Evolutionary conservation across 306 rosid genomes (phyloP).

Genomic region (Amphicarpaea edgeworthii): DNA sequence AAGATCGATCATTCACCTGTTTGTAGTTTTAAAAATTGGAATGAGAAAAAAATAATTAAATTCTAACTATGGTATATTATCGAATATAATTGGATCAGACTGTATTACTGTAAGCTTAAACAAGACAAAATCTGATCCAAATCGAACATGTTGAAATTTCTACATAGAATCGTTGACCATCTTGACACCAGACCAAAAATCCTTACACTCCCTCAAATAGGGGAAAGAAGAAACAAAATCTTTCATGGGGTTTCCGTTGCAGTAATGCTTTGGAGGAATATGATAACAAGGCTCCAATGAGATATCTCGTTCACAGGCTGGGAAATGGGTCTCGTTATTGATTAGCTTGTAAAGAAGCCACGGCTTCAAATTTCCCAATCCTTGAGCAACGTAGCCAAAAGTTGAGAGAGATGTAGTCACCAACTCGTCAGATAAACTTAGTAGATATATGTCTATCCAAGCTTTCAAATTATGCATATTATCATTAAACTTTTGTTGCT

Average conservation of each 20-base stretch:
- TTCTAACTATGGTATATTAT: too few relatives aligned
- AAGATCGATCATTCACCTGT: too few relatives aligned
- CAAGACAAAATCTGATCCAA: too few relatives aligned
- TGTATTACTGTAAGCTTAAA: too few relatives aligned
- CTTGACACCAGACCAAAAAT: constrained; percentile 59
- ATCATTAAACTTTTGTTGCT: constrained; percentile 58
- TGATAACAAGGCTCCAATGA: constrained; percentile 72
- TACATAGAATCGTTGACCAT: constrained; percentile 6
- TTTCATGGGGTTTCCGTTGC: constrained; percentile 48
- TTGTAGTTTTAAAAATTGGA: too few relatives aligned
- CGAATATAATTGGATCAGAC: too few relatives aligned
- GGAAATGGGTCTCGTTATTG: constrained; percentile 34
- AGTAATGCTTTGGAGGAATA: constrained; percentile 55
- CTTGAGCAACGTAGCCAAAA: constrained; percentile 73
- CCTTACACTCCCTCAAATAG: constrained; percentile 57
- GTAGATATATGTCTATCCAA: constrained; percentile 62
- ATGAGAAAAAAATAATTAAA: too few relatives aligned
- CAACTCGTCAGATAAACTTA: constrained; percentile 62
- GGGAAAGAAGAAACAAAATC: constrained; percentile 52
- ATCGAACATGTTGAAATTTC: too few relatives aligned
- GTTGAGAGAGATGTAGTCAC: constrained; percentile 67
- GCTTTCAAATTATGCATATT: constrained; percentile 63
- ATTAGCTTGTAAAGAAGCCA: constrained; percentile 57
- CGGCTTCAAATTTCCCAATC: constrained; percentile 64
- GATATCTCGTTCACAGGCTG: constrained; percentile 57